phyloP scores from a whole-genome alignment of 306 rosid species.

The Spatholobus suberectus region DNA sequence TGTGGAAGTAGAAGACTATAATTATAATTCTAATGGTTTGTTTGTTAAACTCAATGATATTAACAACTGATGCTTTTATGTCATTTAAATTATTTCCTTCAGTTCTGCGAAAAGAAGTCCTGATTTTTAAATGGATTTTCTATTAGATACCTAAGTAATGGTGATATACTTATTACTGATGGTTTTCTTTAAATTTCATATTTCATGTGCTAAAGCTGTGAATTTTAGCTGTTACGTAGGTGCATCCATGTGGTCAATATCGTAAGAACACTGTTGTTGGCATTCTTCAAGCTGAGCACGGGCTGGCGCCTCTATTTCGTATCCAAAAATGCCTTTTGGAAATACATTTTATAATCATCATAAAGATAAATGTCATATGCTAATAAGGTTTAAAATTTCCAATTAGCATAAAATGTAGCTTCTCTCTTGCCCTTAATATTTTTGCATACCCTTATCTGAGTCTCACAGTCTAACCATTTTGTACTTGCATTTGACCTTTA shows the following conservation, averaged over 20 bases:
- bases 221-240: slow-evolving; percentile 62
- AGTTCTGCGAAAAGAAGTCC: not conserved
- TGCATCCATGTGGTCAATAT: slow-evolving; percentile 98
- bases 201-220: slow-evolving; percentile 42
- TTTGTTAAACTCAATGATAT: slow-evolving; percentile 4
- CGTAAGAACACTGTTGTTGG: slow-evolving; percentile 96
- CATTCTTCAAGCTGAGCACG: slow-evolving; percentile 93
- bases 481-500: not conserved
- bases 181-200: slow-evolving; percentile 1
- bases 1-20: not conserved
- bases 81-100: slow-evolving; percentile 17
- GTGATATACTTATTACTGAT: slow-evolving; percentile 16
- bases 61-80: not conserved
- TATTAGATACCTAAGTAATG: not conserved
- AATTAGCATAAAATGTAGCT: slow-evolving; percentile 12
- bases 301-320: slow-evolving; percentile 89
- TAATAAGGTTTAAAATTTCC: slow-evolving; percentile 12
- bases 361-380: not conserved
- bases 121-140: slow-evolving; percentile 17
- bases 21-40: not conserved
- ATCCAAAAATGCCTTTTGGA: slow-evolving; percentile 55
- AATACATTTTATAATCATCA: not conserved
- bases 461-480: not conserved
- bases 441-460: slow-evolving; percentile 21
- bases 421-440: not conserved